phyloP scores from a whole-genome alignment of 345 rosid genomes.

The Raphanus sativus region DNA sequence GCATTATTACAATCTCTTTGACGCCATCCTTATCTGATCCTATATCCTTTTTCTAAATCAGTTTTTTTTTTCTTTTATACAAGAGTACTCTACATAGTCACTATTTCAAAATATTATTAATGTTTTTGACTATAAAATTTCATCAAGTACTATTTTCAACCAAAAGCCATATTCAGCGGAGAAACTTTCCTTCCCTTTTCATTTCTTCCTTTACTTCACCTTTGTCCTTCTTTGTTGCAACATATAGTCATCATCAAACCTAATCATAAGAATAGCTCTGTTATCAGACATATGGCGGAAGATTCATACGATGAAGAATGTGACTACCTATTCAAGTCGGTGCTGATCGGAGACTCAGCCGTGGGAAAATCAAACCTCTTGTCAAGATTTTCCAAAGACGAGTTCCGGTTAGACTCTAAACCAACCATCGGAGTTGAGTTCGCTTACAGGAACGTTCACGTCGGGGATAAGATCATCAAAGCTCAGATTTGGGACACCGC shows the following conservation, averaged over 20 bases:
- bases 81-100: background rate
- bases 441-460: slow-evolving; percentile 71
- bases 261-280: background rate
- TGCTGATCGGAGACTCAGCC: slow-evolving; percentile 77
- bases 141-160: slow-evolving; percentile 20
- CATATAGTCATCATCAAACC: background rate
- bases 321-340: slow-evolving; percentile 83
- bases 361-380: slow-evolving; percentile 89
- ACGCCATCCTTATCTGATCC: slow-evolving; percentile 6
- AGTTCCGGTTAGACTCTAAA: slow-evolving; percentile 82
- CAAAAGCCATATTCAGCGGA: slow-evolving; percentile 40
- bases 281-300: slow-evolving; percentile 23
- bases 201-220: slow-evolving; percentile 25
- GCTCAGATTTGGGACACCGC: slow-evolving; percentile 97
- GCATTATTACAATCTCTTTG: slow-evolving; percentile 14
- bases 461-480: slow-evolving; percentile 75
- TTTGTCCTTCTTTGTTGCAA: slow-evolving; percentile 17
- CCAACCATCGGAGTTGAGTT: slow-evolving; percentile 93
- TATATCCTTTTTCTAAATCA: background rate
- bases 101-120: background rate
- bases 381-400: slow-evolving; percentile 71
- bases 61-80: background rate
- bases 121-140: slow-evolving; percentile 22
- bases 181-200: slow-evolving; percentile 30
- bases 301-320: slow-evolving; percentile 81